Base-by-base conservation (phyloP, 345 rosid genomes). In the Limnanthes douglasii region DNA sequence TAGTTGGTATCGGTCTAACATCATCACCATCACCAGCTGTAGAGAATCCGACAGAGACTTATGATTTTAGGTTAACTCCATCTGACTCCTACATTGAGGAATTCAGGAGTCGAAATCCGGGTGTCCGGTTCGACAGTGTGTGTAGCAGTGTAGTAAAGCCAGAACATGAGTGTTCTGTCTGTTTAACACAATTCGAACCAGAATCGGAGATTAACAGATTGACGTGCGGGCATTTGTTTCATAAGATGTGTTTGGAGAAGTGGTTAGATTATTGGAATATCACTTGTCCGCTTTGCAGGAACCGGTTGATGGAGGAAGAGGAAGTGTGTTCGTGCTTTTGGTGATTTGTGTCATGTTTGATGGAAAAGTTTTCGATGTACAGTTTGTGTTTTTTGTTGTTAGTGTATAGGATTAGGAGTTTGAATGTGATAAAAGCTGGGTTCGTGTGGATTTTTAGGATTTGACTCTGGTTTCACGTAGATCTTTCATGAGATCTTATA, bases 231-330 rank as follows among this genome's bases (percentile, higher is more conserved):
- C 93, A 75, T 30, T 36, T 69, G 52, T 79, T 75, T 44, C 93
- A 79, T 41, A 79, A 66, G 44, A 46, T 50, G 34, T 79, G 93
- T 54, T 39, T 79, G 75, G 93, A 79, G 63, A 75, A 79, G 40
- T 79, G 93, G 85, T 34, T 75, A 62, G 66, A 69, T 20, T 75
- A 72, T 19, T 72, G 78, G 74, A 79, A 79, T 45, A 39, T 66
- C 23, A 79, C 93, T 7, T 79, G 93, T 45, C 93, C 93, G 21
- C 55, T 66, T 33, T 79, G 86, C 71, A 54, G 93, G 76, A 64
- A 72, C 15, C 78, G 78, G 3, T 44, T 72, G 47, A 51, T 79
- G 6, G 57, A 62, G 15, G 76, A 68, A 53, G 70, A 57, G 13
- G 67, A 72, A 33, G 32, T 59, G 34, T 31, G 36, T 42, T 42